Percentiles rank a stretch among this genome's conserved stretches.
Conservation (phyloP, 1,284 basidiomycete species). For the Ganoderma leucocontextum region DNA sequence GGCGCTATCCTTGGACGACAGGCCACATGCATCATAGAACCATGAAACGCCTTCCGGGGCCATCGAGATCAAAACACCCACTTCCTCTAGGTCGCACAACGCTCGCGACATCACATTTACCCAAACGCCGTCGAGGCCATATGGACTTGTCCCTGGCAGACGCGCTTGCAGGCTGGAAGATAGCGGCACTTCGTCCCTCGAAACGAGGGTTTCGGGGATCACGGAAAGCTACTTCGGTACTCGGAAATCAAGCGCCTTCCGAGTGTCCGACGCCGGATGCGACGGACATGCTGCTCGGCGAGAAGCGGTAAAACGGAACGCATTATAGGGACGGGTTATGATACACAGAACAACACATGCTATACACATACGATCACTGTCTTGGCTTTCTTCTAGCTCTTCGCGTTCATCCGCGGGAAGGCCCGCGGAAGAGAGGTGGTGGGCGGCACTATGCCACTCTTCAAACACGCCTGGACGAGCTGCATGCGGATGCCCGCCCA, state of each 20-base stretch:
- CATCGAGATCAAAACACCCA: not conserved
- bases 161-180: not conserved
- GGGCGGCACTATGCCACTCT: slow-evolving; percentile 26
- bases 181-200: not conserved
- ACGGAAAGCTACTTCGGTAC: not conserved
- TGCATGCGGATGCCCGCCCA: slow-evolving; percentile 28
- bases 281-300: not conserved
- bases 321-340: slow-evolving; percentile 3
- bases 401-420: slow-evolving; percentile 15
- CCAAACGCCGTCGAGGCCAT: not conserved
- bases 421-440: slow-evolving; percentile 14
- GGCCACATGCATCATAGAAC: not conserved
- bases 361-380: slow-evolving; percentile 1
- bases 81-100: not conserved
- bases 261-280: not conserved
- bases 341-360: slow-evolving; percentile 7
- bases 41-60: slow-evolving; percentile 5
- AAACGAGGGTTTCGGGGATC: not conserved
- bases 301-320: not conserved
- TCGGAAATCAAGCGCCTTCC: slow-evolving; percentile 12
- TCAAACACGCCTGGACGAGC: slow-evolving; percentile 29
- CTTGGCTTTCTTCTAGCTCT: not conserved
- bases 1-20: not conserved
- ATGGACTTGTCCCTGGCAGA: not conserved
- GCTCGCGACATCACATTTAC: not conserved